Evolutionary conservation across 768 basidiomycete genomes (phyloP), one percentile per base, ranked within the genome.

Genomic region (Lactarius quietus): DNA sequence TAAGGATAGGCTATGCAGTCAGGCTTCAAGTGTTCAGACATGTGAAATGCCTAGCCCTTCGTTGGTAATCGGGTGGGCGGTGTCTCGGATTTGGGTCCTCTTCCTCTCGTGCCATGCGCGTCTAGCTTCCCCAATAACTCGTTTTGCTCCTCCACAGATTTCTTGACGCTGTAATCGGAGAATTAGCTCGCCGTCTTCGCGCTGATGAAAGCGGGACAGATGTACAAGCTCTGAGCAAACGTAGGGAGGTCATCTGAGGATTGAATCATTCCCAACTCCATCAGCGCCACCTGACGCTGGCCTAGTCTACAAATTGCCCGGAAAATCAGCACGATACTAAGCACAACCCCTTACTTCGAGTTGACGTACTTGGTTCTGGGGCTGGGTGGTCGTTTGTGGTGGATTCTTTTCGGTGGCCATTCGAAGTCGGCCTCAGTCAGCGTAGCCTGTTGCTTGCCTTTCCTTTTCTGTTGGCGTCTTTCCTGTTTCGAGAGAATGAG

Each of bases 221-320:
- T 87, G 75, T 68, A 90, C 89, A 91, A 90, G 36, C 83, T 78
- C 61, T 80, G 79, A 8, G 88, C 89, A 71, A 90, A 91, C 3
- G 70, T 68, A 2, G 83, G 75, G 4, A 88, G 74, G 51, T 89
- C 82, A 14, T 75, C 76, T 7, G 83, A 79, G 38, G 75, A 74
- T 57, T 78, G 79, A 70, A 92, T 83, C 73, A 86, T 80, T 12
- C 84, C 86, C 3, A 87, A 76, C 31, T 82, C 84, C 57, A 90
- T 78, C 61, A 92, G 78, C 1, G 89, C 89, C 53, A 77, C 76
- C 71, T 84, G 82, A 17, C 89, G 82, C 14, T 78, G 77, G 12
- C 75, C 73, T 48, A 89, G 74, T 68, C 89, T 91, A 45, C 20
- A 43, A n/a, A 2, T 61, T 6, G 33, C 3, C 10, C 39, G 18